Percentiles rank a stretch among this genome's conserved stretches.
These are phyloP conservation scores for Hypocreales sp. DNA, from an alignment of 2,329 filamentous ascomycete genomes.

Conservation along the genomic window DNA sequence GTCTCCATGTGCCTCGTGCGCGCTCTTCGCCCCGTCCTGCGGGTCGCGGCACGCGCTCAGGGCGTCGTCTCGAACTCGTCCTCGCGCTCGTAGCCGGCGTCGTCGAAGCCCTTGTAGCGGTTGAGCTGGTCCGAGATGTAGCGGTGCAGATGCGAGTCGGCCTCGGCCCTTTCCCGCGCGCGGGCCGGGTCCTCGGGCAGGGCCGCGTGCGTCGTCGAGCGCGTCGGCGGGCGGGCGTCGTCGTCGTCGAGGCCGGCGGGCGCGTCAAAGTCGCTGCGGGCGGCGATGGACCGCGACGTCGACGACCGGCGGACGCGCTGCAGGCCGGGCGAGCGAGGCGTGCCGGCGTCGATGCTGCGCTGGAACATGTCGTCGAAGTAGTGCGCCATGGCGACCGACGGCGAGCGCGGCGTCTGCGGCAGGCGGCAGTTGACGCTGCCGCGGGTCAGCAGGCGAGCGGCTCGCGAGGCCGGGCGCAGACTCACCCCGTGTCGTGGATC, in stretches of 20 bases:
- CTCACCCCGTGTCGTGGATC: slow-evolving; percentile 94
- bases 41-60: no score
- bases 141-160: slow-evolving; percentile 57
- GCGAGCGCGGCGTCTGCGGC: slow-evolving; percentile 83
- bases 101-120: slow-evolving; percentile 39
- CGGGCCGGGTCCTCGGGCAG: slow-evolving; percentile 25
- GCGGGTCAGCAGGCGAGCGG: background rate
- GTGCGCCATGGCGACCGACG: slow-evolving; percentile 67
- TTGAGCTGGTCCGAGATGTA: slow-evolving; percentile 74
- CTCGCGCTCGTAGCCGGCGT: slow-evolving; percentile 12
- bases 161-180: slow-evolving; percentile 32
- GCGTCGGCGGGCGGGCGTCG: slow-evolving; percentile 2
- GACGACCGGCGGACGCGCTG: slow-evolving; percentile 60
- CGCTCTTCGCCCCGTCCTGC: no score
- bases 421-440: slow-evolving; percentile 70
- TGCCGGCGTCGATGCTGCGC: slow-evolving; percentile 20
- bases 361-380: slow-evolving; percentile 88
- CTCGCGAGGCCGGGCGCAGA: no score
- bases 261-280: slow-evolving; percentile 60
- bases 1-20: no score
- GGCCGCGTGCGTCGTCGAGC: slow-evolving; percentile 16
- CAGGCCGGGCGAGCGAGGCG: slow-evolving; percentile 22
- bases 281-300: slow-evolving; percentile 68
- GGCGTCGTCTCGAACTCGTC: slow-evolving; percentile 33
- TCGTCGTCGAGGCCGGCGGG: slow-evolving; percentile 28